Conservation (phyloP, 2,329 filamentous ascomycete species). For the Ophiostoma quercus region DNA sequence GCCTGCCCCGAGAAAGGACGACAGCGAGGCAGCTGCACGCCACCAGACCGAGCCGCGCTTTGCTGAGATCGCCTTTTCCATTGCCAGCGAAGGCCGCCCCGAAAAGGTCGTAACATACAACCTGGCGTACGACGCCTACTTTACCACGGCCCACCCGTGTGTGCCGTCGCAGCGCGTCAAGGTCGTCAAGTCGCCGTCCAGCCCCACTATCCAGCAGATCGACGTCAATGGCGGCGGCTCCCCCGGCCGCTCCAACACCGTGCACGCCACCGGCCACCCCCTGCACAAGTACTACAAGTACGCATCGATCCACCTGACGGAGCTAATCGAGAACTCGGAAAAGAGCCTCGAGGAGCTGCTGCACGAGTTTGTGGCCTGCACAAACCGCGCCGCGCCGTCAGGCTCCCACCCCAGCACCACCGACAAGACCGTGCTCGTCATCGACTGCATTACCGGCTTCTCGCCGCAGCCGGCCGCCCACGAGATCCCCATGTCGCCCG, state of each 20-base stretch:
- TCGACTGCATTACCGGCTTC: conserved; percentile 59
- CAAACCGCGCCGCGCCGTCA: conserved; percentile 33
- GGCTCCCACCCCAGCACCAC: conserved; percentile 28
- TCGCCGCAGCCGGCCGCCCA: conserved; percentile 40
- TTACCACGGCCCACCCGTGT: conserved; percentile 63
- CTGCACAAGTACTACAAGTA: conserved; percentile 60
- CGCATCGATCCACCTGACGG: conserved; percentile 53
- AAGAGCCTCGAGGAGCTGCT: conserved; percentile 47
- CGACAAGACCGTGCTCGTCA: conserved; percentile 47
- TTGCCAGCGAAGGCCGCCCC: conserved; percentile 39
- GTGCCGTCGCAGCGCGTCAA: conserved; percentile 52
- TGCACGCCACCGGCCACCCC: conserved; percentile 53
- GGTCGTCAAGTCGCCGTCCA: conserved; percentile 55
- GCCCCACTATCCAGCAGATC: conserved; percentile 54
- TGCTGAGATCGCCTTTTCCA: conserved; percentile 40
- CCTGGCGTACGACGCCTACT: conserved; percentile 55
- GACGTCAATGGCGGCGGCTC: conserved; percentile 42
- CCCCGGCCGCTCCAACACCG: conserved; percentile 40
- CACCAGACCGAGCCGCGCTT: conserved; percentile 36
- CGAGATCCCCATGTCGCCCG: conserved; percentile 47
- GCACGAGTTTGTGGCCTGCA: conserved; percentile 32
- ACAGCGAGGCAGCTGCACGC: conserved; percentile 31
- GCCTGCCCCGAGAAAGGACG: conserved; percentile 6
- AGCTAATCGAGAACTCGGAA: conserved; percentile 47
- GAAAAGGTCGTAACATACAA: conserved; percentile 41